Base-by-base conservation (phyloP, 176 grass and related monocot species). In the Oryza officinalis region DNA sequence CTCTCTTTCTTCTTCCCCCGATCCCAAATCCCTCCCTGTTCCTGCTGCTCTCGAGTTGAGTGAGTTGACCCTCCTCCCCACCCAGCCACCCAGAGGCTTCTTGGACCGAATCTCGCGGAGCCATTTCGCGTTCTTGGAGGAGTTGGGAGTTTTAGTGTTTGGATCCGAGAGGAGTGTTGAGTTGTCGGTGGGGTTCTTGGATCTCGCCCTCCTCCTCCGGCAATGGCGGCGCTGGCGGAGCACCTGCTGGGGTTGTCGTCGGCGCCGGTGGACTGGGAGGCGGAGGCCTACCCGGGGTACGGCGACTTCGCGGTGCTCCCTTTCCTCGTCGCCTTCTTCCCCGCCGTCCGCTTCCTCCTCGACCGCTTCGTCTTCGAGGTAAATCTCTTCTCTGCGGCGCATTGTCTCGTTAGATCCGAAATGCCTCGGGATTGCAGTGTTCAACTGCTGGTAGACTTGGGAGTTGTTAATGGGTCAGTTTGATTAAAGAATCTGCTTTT, bases 291-390 rank as follows among this genome's bases (percentile, higher is more conserved):
- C 50, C 95, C 92, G 38, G 85, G 67, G 6, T 97, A 91, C 78
- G 54, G 86, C 27, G 92, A 97, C 86, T 97, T 91, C 84, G 67
- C 50, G 30, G 88, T 86, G 23, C 95, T 97, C 52, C 95, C 95
- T 4, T 86, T 97, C 46, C 88, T 97, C 67, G 86, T 87, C 64
- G 73, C 92, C 69, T 97, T 94, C 95, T 97, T 97, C 86, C 92
- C 86, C 15, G 86, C 90, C 27, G 54, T 94, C 50, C 86, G 95
- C 46, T 97, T 91, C 88, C 86, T 97, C 83, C 92, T 97, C 49
- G 95, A 94, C 88, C 86, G 88, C 44, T 84, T 94, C 74, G 82
- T 94, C 40, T 93, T 97, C 80, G 90, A 97, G 92, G 95, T 97
- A 85, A 78, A 47, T 67, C 15, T 54, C 2, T 46, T 71, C 49